These are phyloP conservation scores for Neospora caninum DNA, from an alignment of 169 alveolate genomes.

Conservation along the genomic window DNA sequence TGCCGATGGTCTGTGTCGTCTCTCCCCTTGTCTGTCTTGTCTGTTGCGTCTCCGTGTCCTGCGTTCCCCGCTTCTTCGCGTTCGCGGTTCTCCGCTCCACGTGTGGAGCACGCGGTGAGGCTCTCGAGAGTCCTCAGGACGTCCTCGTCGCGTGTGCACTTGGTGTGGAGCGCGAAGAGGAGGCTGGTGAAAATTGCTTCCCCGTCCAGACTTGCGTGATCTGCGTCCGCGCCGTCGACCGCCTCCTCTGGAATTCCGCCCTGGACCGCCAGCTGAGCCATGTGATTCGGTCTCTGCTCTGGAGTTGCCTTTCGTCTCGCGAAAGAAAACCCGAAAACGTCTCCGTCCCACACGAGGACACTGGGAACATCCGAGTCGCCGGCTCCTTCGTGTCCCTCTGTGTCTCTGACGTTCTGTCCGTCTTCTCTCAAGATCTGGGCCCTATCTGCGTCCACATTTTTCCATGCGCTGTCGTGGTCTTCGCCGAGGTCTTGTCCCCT, in stretches of 20 bases:
- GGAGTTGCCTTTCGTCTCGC: too few relatives aligned
- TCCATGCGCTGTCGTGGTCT: too few relatives aligned
- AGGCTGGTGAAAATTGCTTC: not conserved
- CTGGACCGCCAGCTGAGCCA: too few relatives aligned
- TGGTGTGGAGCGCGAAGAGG: not conserved
- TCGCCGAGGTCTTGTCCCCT: too few relatives aligned
- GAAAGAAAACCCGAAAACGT: not conserved
- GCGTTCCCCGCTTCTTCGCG: not conserved
- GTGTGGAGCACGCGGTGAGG: not conserved
- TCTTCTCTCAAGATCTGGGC: too few relatives aligned
- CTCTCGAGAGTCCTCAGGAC: not conserved
- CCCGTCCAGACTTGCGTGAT: not conserved
- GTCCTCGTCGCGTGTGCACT: not conserved
- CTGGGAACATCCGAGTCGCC: not conserved
- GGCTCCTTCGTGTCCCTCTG: too few relatives aligned
- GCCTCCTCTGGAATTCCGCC: not conserved
- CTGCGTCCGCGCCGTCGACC: not conserved
- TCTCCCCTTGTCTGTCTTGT: not conserved
- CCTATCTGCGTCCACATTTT: too few relatives aligned
- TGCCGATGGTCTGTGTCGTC: not conserved
- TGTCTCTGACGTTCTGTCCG: too few relatives aligned
- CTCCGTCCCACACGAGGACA: not conserved
- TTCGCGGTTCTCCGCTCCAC: not conserved
- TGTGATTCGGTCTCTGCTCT: too few relatives aligned
- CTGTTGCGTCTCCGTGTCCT: not conserved